Percentiles rank a stretch among this genome's conserved stretches.
phyloP scores from a whole-genome alignment of 345 rosid genomes.

The Populus pruinosa region DNA sequence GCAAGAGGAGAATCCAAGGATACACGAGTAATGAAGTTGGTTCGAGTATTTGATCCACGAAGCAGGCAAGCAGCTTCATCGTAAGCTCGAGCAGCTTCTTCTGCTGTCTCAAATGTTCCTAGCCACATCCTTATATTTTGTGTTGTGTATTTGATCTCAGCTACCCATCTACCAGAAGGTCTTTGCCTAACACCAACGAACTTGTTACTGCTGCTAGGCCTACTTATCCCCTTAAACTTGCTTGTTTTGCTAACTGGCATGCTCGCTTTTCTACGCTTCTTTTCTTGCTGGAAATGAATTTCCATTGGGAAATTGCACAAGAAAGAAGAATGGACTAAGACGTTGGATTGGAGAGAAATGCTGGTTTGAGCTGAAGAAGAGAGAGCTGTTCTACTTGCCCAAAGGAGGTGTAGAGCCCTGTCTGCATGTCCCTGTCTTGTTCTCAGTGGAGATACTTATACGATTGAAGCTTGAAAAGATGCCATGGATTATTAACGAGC shows the following conservation, averaged over 20 bases:
- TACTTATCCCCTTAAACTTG: slow-evolving; percentile 41
- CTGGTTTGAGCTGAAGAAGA: too few species aligned
- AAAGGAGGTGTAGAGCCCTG: too few species aligned
- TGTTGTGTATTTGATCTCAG: slow-evolving; percentile 78
- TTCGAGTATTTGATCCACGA: slow-evolving; percentile 71
- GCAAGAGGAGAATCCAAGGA: slow-evolving; percentile 64
- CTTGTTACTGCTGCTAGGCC: slow-evolving; percentile 26
- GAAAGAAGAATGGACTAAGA: too few species aligned
- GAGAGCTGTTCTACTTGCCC: too few species aligned
- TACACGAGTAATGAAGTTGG: slow-evolving; percentile 56
- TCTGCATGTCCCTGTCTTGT: too few species aligned
- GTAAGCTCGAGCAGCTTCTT: slow-evolving; percentile 72
- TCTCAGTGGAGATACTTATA: too few species aligned
- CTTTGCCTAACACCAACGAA: slow-evolving; percentile 73
- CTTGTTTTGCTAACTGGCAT: slow-evolving; percentile 21
- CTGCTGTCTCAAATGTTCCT: slow-evolving; percentile 72
- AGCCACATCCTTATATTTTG: slow-evolving; percentile 79
- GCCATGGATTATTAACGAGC: too few species aligned
- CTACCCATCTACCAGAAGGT: slow-evolving; percentile 82
- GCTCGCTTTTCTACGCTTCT: not conserved
- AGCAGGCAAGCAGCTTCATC: slow-evolving; percentile 82
- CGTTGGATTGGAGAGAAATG: too few species aligned
- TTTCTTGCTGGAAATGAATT: slow-evolving; percentile 40
- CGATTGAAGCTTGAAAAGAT: too few species aligned
- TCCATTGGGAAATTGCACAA: slow-evolving; percentile 32